These are phyloP conservation scores for Wickerhamiella galacta DNA, from an alignment of 805 yeast genomes.

Conservation along the genomic window DNA sequence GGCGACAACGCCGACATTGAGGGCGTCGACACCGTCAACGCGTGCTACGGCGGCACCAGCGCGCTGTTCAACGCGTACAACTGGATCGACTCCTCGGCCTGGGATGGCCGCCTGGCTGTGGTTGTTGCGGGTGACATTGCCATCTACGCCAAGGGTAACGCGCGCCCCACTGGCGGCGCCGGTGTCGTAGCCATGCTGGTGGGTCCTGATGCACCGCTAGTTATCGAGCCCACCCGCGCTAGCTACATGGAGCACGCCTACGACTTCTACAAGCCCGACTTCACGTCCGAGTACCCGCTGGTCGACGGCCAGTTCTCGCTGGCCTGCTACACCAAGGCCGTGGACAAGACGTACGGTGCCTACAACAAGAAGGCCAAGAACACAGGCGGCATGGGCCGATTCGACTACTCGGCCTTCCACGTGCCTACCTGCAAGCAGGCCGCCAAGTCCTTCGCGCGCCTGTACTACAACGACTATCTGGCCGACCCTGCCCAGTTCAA, in stretches of 20 bases:
- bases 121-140: constrained; percentile 98
- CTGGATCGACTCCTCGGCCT: constrained; percentile 89
- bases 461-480: constrained; percentile 74
- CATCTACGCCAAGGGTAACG: constrained; percentile 89
- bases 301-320: constrained; percentile 96
- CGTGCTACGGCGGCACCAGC: constrained; percentile 96
- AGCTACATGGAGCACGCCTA: constrained; percentile 92
- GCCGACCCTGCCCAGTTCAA: constrained; percentile 46
- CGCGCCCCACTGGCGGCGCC: constrained; percentile 99
- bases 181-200: constrained; percentile 88
- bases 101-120: constrained; percentile 98
- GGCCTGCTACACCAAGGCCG: constrained; percentile 82
- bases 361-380: constrained; percentile 42
- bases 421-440: constrained; percentile 97
- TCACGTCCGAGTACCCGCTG: constrained; percentile 87
- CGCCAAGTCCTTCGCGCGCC: constrained; percentile 79
- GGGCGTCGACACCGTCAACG: constrained; percentile 91
- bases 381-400: constrained; percentile 44
- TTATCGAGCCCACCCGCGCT: constrained; percentile 77
- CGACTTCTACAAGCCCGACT: constrained; percentile 94
- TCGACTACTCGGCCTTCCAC: constrained; percentile 92
- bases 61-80: constrained; percentile 86
- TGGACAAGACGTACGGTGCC: constrained; percentile 69
- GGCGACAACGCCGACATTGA: constrained; percentile 81
- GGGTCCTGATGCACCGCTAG: constrained; percentile 97